phyloP scores from a whole-genome alignment of 129 eudicot genomes.

The Saposhnikovia divaricata region DNA sequence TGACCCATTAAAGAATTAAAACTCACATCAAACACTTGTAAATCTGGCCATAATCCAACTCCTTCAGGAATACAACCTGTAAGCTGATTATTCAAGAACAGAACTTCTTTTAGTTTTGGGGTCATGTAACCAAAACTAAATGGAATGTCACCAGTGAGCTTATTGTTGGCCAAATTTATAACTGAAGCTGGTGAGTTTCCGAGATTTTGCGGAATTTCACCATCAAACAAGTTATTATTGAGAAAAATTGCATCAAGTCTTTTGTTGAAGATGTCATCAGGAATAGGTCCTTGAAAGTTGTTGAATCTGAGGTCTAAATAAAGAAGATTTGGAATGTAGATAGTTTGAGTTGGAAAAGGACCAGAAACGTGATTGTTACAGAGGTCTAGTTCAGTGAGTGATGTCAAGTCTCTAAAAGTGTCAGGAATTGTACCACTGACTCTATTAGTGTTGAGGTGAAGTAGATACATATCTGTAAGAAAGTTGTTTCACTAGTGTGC shows the following conservation, averaged over 20 bases:
- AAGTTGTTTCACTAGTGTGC: slow-evolving; percentile 60
- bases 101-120: slow-evolving; percentile 62
- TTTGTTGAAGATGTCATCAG: slow-evolving; percentile 57
- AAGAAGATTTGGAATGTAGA: slow-evolving; percentile 54
- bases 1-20: slow-evolving; percentile 76
- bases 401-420: slow-evolving; percentile 36
- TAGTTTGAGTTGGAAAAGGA: slow-evolving; percentile 42
- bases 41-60: slow-evolving; percentile 70
- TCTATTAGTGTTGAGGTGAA: slow-evolving; percentile 79
- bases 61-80: slow-evolving; percentile 93
- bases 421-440: slow-evolving; percentile 66
- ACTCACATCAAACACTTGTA: slow-evolving; percentile 80
- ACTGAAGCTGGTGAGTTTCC: slow-evolving; percentile 93
- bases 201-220: slow-evolving; percentile 61
- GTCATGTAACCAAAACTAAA: slow-evolving; percentile 60
- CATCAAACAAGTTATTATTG: slow-evolving; percentile 58
- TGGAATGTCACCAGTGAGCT: slow-evolving; percentile 61
- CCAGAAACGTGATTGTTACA: slow-evolving; percentile 81
- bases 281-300: slow-evolving; percentile 59
- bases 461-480: slow-evolving; percentile 61
- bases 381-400: slow-evolving; percentile 80
- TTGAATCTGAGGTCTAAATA: slow-evolving; percentile 86
- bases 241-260: slow-evolving; percentile 81
- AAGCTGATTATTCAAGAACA: slow-evolving; percentile 71
- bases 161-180: slow-evolving; percentile 75